Evolutionary conservation across 2,329 filamentous ascomycete genomes (phyloP).

Genomic region (Diaporthe caulivora): DNA sequence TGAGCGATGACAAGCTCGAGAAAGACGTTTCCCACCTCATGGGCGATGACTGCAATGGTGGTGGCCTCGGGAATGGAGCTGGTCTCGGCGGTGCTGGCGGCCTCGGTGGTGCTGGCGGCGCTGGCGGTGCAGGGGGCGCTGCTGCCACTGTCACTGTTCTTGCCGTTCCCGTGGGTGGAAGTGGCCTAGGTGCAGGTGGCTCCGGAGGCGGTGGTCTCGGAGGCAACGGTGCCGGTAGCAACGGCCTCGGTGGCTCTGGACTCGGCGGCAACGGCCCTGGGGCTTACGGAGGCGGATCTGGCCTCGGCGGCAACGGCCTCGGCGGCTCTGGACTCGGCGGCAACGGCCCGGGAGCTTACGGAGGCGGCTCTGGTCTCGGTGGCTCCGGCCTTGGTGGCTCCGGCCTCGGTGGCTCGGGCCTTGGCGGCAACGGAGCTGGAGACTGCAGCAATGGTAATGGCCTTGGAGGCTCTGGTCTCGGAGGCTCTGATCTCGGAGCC

Average conservation of each 20-base stretch:
- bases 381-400: not conserved
- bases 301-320: not conserved
- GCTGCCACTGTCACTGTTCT: conserved; percentile 35
- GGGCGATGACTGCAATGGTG: conserved; percentile 24
- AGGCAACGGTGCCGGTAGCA: not conserved
- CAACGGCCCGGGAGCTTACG: not conserved
- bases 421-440: conserved; percentile 6
- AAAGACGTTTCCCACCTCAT: conserved; percentile 26
- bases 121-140: conserved; percentile 7
- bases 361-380: conserved; percentile 6
- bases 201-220: conserved; percentile 17
- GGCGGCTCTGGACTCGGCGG: not conserved
- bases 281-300: not conserved
- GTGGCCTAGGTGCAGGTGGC: conserved; percentile 23
- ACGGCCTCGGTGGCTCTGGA: not conserved
- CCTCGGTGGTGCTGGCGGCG: conserved; percentile 27
- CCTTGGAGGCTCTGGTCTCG: conserved; percentile 22
- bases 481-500: not conserved
- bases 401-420: not conserved
- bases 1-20: conserved; percentile 17
- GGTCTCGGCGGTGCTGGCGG: conserved; percentile 27
- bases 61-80: conserved; percentile 31
- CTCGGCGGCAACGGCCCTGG: conserved; percentile 17
- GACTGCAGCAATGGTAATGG: conserved; percentile 1
- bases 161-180: conserved; percentile 32